Conservation (phyloP, 2,329 filamentous ascomycete species). For the Colletotrichum costaricense region DNA sequence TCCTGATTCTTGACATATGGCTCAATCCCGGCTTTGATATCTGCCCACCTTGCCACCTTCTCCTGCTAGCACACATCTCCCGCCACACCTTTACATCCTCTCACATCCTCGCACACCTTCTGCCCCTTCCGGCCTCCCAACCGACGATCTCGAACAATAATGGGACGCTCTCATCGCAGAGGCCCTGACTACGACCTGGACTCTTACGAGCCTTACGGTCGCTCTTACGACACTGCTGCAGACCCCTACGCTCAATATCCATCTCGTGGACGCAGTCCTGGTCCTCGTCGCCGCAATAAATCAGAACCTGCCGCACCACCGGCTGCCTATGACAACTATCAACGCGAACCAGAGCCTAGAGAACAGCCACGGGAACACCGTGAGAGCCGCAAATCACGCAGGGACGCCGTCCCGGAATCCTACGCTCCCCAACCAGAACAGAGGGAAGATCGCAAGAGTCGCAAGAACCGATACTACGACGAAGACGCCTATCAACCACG, state of each 20-base stretch:
- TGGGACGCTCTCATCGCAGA: conserved; percentile 21
- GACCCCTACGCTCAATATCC: conserved; percentile 4
- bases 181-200: conserved; percentile 15
- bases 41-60: not conserved
- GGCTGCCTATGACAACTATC: not conserved
- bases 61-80: not conserved
- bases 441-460: not conserved
- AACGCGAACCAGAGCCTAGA: not conserved
- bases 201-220: conserved; percentile 1
- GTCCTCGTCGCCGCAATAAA: conserved; percentile 21
- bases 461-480: conserved; percentile 2
- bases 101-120: not conserved
- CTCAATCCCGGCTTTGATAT: not conserved
- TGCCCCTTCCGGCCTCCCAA: not conserved
- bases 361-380: not conserved
- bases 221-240: conserved; percentile 3
- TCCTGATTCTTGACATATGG: not conserved
- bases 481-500: not conserved
- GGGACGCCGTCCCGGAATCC: not conserved
- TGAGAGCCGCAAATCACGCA: conserved; percentile 7
- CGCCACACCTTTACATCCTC: not conserved
- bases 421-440: not conserved
- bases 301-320: conserved; percentile 20
- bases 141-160: conserved; percentile 5
- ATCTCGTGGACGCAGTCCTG: conserved; percentile 25